A percentile compares a stretch with the other conserved stretches of the same genome.
Evolutionary conservation across 1,284 basidiomycete genomes (phyloP).

Genomic region (Chalciporus sp.): DNA sequence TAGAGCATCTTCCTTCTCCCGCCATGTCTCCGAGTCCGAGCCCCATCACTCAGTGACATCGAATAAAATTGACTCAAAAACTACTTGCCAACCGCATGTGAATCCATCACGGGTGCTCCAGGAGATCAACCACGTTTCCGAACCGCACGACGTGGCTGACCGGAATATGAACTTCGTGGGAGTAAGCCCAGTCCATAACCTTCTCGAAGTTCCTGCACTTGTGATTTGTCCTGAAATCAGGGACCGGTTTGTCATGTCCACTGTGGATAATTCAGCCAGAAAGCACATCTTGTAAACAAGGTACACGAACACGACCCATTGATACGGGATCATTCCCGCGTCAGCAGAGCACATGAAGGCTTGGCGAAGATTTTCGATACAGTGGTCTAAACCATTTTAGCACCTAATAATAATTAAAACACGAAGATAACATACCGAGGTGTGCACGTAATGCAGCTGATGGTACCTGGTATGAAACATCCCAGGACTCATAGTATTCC

Average conservation of each 20-base stretch:
- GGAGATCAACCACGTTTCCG: conserved; percentile 1
- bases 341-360: conserved; percentile 10
- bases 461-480: not conserved
- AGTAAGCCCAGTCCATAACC: conserved; percentile 3
- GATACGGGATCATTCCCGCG: conserved; percentile 6
- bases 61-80: too few relatives aligned
- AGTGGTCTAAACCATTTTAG: conserved; percentile 1
- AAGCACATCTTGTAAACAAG: too few relatives aligned
- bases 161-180: conserved; percentile 4
- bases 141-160: not conserved
- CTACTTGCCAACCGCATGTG: too few relatives aligned
- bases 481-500: conserved; percentile 1
- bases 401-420: too few relatives aligned
- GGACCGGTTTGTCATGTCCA: not conserved
- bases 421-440: not conserved
- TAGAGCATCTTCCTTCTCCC: too few relatives aligned
- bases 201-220: conserved; percentile 8
- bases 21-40: too few relatives aligned
- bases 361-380: conserved; percentile 10
- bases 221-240: conserved; percentile 9
- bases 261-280: too few relatives aligned
- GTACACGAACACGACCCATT: conserved; percentile 2
- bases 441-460: not conserved
- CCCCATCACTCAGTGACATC: too few relatives aligned
- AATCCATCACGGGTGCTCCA: not conserved